Conservation (phyloP, 2,329 filamentous ascomycete genomes). For the Fusarium luffae region DNA sequence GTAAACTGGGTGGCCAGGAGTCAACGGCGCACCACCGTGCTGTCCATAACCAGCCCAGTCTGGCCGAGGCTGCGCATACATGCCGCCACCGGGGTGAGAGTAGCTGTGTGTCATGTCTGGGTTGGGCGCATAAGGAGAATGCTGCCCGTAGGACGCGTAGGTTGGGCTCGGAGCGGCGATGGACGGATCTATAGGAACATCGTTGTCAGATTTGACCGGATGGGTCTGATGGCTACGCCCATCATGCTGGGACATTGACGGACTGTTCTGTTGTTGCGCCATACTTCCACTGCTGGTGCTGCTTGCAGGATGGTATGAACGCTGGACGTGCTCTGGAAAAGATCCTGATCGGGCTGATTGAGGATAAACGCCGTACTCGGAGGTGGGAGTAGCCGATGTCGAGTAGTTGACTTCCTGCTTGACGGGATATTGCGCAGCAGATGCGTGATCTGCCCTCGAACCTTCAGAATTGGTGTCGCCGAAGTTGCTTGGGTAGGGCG, state of each 20-base stretch:
- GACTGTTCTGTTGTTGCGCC: conserved; percentile 97
- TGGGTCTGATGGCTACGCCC: conserved; percentile 79
- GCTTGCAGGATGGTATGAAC: conserved; percentile 82
- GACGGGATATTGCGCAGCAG: conserved; percentile 89
- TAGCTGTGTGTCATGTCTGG: conserved; percentile 89
- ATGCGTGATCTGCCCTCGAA: conserved; percentile 87
- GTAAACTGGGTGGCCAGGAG: conserved; percentile 63
- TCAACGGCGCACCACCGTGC: conserved; percentile 61
- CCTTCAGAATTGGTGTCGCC: conserved; percentile 84
- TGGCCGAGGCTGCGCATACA: conserved; percentile 77
- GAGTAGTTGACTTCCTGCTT: conserved; percentile 85
- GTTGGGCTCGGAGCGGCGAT: conserved; percentile 93
- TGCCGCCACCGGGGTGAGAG: conserved; percentile 68
- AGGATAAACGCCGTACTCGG: conserved; percentile 87
- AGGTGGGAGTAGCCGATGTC: conserved; percentile 83
- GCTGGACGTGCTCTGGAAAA: conserved; percentile 89
- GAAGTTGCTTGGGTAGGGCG: conserved; percentile 74
- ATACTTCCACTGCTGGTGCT: conserved; percentile 84
- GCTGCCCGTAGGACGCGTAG: conserved; percentile 79
- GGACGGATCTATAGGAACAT: conserved; percentile 99
- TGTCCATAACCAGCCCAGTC: conserved; percentile 79
- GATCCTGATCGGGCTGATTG: conserved; percentile 80
- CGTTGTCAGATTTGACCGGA: conserved; percentile 91
- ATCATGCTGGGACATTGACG: conserved; percentile 91
- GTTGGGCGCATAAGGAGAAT: conserved; percentile 86